These are phyloP conservation scores for Crithidia bombi DNA, from an alignment of 208 protist genomes.

Conservation along the genomic window DNA sequence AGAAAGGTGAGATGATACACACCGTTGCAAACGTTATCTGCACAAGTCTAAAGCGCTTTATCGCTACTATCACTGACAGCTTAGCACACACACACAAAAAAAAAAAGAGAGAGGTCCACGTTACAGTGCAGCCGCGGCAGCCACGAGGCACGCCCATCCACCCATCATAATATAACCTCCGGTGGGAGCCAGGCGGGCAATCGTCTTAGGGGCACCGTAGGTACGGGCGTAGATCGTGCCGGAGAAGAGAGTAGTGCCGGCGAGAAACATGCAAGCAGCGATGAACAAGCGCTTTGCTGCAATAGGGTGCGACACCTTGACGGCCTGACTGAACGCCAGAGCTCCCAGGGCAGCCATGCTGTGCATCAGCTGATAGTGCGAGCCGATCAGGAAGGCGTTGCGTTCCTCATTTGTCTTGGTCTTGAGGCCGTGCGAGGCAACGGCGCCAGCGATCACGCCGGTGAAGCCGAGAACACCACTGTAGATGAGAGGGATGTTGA, in stretches of 20 bases:
- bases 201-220: slow-evolving; percentile 30
- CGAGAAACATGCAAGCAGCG: slow-evolving; percentile 34
- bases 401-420: slow-evolving; percentile 31
- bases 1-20: no score
- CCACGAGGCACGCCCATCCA: slow-evolving; percentile 41
- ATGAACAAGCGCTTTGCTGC: slow-evolving; percentile 25
- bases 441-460: slow-evolving; percentile 41
- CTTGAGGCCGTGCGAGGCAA: slow-evolving; percentile 42
- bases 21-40: no score
- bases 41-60: no score
- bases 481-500: slow-evolving; percentile 21
- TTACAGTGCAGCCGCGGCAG: slow-evolving; percentile 35
- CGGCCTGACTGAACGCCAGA: slow-evolving; percentile 13
- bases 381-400: slow-evolving; percentile 35
- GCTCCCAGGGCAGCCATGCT: slow-evolving; percentile 47
- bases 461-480: slow-evolving; percentile 45
- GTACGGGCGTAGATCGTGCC: slow-evolving; percentile 51
- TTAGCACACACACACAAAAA: background rate
- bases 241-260: slow-evolving; percentile 45
- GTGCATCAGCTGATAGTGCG: slow-evolving; percentile 59
- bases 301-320: slow-evolving; percentile 18
- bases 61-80: no score
- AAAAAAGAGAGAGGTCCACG: background rate
- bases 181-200: slow-evolving; percentile 38
- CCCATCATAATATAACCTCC: slow-evolving; percentile 53